A percentile compares a stretch with the other conserved stretches of the same genome.
These are phyloP conservation scores for Neurospora sp. DNA, from an alignment of 495 filamentous ascomycete species.

Conservation along the genomic window DNA sequence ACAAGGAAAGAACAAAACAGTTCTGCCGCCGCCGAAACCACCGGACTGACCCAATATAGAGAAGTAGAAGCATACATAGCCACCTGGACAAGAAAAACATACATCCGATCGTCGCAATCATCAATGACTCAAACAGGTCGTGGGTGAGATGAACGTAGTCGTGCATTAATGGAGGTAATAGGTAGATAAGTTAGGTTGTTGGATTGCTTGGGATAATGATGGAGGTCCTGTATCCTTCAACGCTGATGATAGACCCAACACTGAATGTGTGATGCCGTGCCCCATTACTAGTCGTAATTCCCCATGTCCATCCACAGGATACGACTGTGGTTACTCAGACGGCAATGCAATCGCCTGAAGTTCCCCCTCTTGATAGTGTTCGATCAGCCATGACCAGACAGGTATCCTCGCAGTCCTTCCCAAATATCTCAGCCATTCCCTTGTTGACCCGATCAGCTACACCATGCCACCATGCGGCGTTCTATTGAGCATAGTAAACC, in stretches of 20 bases:
- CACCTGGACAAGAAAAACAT: not conserved
- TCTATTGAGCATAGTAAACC: constrained; percentile 43
- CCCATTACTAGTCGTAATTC: not conserved
- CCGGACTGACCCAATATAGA: not conserved
- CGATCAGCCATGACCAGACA: not conserved
- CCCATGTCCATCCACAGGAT: not conserved
- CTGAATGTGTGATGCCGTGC: not conserved
- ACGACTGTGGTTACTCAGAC: not conserved
- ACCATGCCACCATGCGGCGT: not conserved
- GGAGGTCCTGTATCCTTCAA: not conserved
- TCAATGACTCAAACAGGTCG: not conserved
- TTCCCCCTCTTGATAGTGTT: not conserved
- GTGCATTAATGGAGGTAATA: not conserved
- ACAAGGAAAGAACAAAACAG: not conserved
- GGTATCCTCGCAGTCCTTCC: not conserved
- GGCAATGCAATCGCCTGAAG: not conserved
- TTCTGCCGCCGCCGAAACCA: not conserved
- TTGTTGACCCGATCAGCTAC: not conserved
- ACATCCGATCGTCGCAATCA: not conserved
- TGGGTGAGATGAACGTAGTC: not conserved
- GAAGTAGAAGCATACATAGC: not conserved
- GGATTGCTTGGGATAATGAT: not conserved
- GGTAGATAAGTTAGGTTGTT: not conserved
- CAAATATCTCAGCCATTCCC: not conserved
- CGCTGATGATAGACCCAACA: not conserved